Conservation (phyloP, 208 protist species). For the Acanthamoeba castellanii region DNA sequence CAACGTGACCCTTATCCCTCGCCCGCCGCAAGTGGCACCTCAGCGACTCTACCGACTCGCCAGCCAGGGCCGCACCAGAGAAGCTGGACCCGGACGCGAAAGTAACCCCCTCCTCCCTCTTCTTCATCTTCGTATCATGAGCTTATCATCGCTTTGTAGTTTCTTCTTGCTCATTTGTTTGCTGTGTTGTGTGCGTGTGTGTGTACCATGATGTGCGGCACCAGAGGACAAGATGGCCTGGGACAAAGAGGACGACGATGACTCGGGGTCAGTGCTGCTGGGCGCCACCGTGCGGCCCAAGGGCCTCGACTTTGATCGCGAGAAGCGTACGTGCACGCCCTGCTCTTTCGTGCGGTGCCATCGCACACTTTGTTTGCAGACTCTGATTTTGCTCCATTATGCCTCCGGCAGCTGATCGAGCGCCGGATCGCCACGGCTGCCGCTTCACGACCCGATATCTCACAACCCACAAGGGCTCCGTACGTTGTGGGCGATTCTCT, state of each 20-base stretch:
- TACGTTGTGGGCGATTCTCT: not conserved
- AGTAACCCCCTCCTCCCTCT: not conserved
- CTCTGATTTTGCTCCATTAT: too few relatives aligned
- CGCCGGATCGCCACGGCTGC: not conserved
- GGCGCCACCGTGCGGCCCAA: not conserved
- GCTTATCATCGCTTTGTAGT: not conserved
- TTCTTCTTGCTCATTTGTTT: not conserved
- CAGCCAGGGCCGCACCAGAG: not conserved
- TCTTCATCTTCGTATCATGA: not conserved
- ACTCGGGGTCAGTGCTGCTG: not conserved
- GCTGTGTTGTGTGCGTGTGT: not conserved
- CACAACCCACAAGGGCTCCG: conserved; percentile 18
- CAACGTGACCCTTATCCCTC: conserved; percentile 20
- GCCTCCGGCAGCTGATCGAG: not conserved
- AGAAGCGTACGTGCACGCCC: not conserved
- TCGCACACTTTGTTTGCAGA: too few relatives aligned
- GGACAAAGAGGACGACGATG: not conserved
- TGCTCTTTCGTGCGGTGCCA: not conserved
- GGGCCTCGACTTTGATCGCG: not conserved
- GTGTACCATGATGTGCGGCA: not conserved
- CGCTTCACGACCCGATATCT: not conserved
- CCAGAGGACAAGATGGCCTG: conserved; percentile 11
- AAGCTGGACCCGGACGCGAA: not conserved
- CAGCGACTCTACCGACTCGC: not conserved
- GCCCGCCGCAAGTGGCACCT: not conserved